Conservation (phyloP, 2,329 filamentous ascomycete genomes). For the Tolypocladium guangdongense region DNA sequence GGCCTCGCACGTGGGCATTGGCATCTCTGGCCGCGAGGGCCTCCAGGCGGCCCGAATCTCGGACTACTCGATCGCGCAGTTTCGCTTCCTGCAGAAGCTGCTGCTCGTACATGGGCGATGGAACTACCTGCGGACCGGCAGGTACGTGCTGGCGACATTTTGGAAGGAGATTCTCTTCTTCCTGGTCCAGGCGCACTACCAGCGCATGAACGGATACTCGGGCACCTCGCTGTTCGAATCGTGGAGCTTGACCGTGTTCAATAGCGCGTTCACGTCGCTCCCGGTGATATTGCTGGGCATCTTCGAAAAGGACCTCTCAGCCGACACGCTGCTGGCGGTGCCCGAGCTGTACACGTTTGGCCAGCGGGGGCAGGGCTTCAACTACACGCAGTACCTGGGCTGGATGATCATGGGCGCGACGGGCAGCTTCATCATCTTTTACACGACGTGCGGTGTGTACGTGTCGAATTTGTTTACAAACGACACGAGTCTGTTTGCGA, state of each 20-base stretch:
- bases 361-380: conserved; percentile 62
- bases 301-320: conserved; percentile 79
- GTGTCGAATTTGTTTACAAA: conserved; percentile 41
- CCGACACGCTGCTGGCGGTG: conserved; percentile 79
- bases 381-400: conserved; percentile 57
- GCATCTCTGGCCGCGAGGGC: conserved; percentile 86
- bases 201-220: conserved; percentile 75
- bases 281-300: conserved; percentile 82
- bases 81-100: conserved; percentile 76
- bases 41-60: conserved; percentile 82
- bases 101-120: conserved; percentile 78
- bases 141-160: conserved; percentile 83
- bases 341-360: conserved; percentile 84
- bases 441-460: conserved; percentile 45
- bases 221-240: conserved; percentile 86
- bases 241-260: conserved; percentile 82
- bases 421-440: conserved; percentile 66
- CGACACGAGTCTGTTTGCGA: conserved; percentile 63
- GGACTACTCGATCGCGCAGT: conserved; percentile 87
- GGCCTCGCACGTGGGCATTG: conserved; percentile 73
- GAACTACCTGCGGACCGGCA: conserved; percentile 82
- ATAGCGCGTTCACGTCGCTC: conserved; percentile 85
- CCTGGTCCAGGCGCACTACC: conserved; percentile 72
- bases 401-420: conserved; percentile 69
- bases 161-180: conserved; percentile 86